Percentiles rank a stretch among this genome's conserved stretches.
Conservation (phyloP, 768 basidiomycete species). For the Pilatotrama ljubarskyi region DNA sequence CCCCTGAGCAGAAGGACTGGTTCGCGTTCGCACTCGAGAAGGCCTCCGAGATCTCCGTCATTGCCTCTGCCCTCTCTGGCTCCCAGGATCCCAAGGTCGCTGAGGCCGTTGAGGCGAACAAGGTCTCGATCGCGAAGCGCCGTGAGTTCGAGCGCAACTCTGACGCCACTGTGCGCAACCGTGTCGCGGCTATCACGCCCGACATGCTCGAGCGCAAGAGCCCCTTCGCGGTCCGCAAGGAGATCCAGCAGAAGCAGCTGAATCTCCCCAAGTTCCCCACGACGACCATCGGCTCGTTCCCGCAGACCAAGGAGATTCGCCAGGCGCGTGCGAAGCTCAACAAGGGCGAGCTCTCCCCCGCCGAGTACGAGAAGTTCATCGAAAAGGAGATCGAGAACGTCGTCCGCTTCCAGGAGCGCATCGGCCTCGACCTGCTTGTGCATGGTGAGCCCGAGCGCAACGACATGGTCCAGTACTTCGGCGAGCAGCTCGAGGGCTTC, state of each 20-base stretch:
- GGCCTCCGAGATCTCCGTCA: constrained; percentile 82
- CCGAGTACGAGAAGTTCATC: constrained; percentile 96
- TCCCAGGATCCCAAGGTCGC: constrained; percentile 75
- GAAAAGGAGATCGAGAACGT: constrained; percentile 94
- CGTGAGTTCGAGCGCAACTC: constrained; percentile 93
- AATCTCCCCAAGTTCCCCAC: constrained; percentile 97
- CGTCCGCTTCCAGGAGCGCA: constrained; percentile 95
- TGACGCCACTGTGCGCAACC: constrained; percentile 93
- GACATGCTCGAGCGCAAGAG: constrained; percentile 86
- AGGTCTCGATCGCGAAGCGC: constrained; percentile 85
- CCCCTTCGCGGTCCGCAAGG: constrained; percentile 84
- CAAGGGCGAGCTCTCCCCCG: constrained; percentile 85
- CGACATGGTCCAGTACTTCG: constrained; percentile 99
- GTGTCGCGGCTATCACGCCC: constrained; percentile 87
- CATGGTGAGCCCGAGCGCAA: constrained; percentile 99
- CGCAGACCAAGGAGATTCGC: constrained; percentile 99
- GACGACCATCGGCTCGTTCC: constrained; percentile 98
- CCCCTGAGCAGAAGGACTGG: constrained; percentile 91
- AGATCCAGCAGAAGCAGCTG: constrained; percentile 85
- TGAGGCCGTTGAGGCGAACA: constrained; percentile 85
- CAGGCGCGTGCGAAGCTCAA: constrained; percentile 91
- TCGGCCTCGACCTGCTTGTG: constrained; percentile 94
- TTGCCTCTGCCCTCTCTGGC: constrained; percentile 84
- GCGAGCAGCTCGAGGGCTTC: constrained; percentile 92
- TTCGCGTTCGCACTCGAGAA: constrained; percentile 99